phyloP scores from a whole-genome alignment of 768 basidiomycete species.

The Russula brevipes region DNA sequence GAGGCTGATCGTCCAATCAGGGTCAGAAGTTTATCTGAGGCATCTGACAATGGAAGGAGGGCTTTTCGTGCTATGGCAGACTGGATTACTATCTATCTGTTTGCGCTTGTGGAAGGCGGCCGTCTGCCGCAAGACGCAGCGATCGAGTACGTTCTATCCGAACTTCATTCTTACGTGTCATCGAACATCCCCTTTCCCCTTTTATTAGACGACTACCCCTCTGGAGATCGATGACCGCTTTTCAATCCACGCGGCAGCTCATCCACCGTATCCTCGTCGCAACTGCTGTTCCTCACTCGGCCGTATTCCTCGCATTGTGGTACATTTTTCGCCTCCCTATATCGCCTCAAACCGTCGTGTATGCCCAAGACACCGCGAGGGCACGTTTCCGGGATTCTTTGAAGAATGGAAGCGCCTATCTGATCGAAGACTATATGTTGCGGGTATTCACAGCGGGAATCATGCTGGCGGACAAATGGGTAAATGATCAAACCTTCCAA shows the following conservation, averaged over 20 bases:
- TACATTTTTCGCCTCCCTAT: constrained; percentile 31
- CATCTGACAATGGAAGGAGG: constrained; percentile 17
- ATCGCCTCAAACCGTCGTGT: constrained; percentile 20
- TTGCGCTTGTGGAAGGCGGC: constrained; percentile 19
- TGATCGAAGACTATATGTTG: constrained; percentile 35
- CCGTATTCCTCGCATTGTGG: constrained; percentile 29
- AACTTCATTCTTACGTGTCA: constrained; percentile 6
- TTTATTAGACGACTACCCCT: constrained; percentile 16
- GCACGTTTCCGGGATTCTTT: constrained; percentile 33
- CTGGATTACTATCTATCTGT: constrained; percentile 23
- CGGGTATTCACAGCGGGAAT: constrained; percentile 34
- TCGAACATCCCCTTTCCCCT: background rate
- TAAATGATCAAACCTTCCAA: constrained; percentile 33
- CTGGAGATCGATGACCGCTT: constrained; percentile 21
- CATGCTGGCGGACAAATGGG: constrained; percentile 34
- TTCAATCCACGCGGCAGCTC: constrained; percentile 22
- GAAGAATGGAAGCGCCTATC: constrained; percentile 28
- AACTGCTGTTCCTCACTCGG: constrained; percentile 21
- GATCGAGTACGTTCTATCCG: constrained; percentile 18
- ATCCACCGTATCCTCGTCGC: constrained; percentile 20
- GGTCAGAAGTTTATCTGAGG: constrained; percentile 18
- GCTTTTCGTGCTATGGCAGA: constrained; percentile 19
- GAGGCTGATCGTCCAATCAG: constrained; percentile 21
- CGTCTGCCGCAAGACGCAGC: constrained; percentile 21
- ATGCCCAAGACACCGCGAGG: constrained; percentile 20